Percentiles rank a stretch among this genome's conserved stretches.
Evolutionary conservation across 2,329 filamentous ascomycete species (phyloP).

Genomic region (Colletotrichum cuscutae): DNA sequence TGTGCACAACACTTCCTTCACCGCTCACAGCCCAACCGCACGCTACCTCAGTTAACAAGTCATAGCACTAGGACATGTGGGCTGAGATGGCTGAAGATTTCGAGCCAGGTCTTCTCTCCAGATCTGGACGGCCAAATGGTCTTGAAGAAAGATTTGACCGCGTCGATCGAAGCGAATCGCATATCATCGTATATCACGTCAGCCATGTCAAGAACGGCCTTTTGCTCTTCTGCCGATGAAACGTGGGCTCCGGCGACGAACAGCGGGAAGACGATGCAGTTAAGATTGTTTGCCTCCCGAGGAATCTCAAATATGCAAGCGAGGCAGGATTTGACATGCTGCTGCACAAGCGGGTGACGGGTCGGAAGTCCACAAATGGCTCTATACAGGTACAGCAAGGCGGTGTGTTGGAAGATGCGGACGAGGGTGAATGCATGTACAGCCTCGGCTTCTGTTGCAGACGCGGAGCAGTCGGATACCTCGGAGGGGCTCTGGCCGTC

Average conservation of each 20-base stretch:
- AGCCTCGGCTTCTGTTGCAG: not conserved
- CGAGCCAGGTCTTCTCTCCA: not conserved
- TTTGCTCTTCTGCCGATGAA: constrained; percentile 41
- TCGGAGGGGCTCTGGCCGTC: not conserved
- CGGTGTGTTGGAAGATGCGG: not conserved
- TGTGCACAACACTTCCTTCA: not conserved
- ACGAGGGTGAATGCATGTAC: not conserved
- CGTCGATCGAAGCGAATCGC: constrained; percentile 48
- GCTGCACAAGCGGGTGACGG: constrained; percentile 51
- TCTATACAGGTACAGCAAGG: not conserved
- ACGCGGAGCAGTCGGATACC: not conserved
- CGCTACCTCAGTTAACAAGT: not conserved
- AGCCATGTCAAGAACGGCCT: constrained; percentile 35
- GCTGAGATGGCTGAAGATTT: not conserved
- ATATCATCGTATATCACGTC: constrained; percentile 44
- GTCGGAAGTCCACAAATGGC: constrained; percentile 50
- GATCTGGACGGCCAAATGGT: not conserved
- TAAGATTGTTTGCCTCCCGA: constrained; percentile 48
- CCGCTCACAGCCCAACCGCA: not conserved
- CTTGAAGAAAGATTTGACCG: constrained; percentile 32
- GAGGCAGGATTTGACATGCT: constrained; percentile 48
- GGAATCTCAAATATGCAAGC: constrained; percentile 48
- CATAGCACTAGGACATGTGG: not conserved
- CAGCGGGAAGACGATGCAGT: constrained; percentile 51
- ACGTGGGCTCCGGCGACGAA: constrained; percentile 50